phyloP scores from a whole-genome alignment of 2,329 filamentous ascomycete species.

The Neodidymelliopsis sp. region DNA sequence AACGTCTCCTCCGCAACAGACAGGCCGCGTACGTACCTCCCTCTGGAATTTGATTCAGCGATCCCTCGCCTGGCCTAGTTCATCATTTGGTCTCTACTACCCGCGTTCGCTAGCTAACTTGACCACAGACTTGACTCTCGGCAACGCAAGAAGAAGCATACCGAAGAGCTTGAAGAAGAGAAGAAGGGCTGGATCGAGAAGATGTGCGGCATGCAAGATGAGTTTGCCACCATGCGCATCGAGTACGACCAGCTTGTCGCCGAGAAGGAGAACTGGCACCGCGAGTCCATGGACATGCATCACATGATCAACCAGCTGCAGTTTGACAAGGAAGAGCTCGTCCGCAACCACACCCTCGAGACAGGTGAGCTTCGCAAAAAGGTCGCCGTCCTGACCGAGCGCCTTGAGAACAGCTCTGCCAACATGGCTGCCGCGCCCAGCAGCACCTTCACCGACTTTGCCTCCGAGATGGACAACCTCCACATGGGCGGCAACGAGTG shows the following conservation, averaged over 20 bases:
- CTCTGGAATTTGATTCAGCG: slow-evolving; percentile 55
- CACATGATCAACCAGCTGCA: slow-evolving; percentile 79
- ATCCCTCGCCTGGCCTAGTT: slow-evolving; percentile 39
- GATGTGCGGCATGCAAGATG: slow-evolving; percentile 80
- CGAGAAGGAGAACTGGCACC: slow-evolving; percentile 71
- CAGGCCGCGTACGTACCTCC: slow-evolving; percentile 81
- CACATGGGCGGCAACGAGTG: slow-evolving; percentile 78
- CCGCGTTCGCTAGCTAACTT: slow-evolving; percentile 48
- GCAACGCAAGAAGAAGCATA: slow-evolving; percentile 98
- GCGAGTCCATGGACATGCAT: slow-evolving; percentile 76
- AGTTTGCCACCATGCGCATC: slow-evolving; percentile 71
- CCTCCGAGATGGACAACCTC: slow-evolving; percentile 83
- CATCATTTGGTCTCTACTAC: slow-evolving; percentile 41
- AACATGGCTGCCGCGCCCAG: slow-evolving; percentile 60
- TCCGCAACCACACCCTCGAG: slow-evolving; percentile 87
- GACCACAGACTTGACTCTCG: slow-evolving; percentile 83
- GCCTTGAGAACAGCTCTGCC: slow-evolving; percentile 64
- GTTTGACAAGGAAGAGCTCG: slow-evolving; percentile 90
- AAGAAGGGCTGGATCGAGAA: slow-evolving; percentile 87
- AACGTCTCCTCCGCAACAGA: slow-evolving; percentile 90
- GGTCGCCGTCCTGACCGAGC: slow-evolving; percentile 79
- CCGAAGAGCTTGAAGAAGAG: slow-evolving; percentile 93
- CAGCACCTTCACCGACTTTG: slow-evolving; percentile 73
- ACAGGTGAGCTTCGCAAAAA: slow-evolving; percentile 92
- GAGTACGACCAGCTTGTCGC: slow-evolving; percentile 60